Evolutionary conservation across 441 rosid genomes (phyloP).

Genomic region (Pelargonium myrrhifolium): DNA sequence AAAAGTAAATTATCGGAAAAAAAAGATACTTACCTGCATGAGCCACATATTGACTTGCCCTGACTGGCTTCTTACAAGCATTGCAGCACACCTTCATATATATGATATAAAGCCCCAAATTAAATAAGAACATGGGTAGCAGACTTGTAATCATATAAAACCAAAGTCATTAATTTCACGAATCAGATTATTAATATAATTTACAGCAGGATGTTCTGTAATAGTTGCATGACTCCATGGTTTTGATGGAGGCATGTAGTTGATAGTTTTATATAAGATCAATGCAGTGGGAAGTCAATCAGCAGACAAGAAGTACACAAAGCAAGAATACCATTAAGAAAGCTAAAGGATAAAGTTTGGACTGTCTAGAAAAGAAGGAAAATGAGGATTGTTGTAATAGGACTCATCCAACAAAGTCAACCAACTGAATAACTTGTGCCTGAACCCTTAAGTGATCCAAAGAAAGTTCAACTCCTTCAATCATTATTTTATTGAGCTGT

Average conservation of each 20-base stretch:
- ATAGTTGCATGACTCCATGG: too few species aligned
- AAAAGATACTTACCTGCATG: slow-evolving; percentile 49
- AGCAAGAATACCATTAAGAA: not conserved
- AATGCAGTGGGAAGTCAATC: not conserved
- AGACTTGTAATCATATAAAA: slow-evolving; percentile 1
- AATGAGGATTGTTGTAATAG: not conserved
- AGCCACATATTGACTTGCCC: slow-evolving; percentile 53
- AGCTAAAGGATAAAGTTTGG: not conserved
- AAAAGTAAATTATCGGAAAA: too few species aligned
- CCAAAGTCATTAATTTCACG: not conserved
- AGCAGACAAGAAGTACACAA: not conserved
- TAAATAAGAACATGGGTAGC: slow-evolving; percentile 10
- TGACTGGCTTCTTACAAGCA: slow-evolving; percentile 60
- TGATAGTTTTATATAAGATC: not conserved
- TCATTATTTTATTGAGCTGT: not conserved
- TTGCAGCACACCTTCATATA: slow-evolving; percentile 55
- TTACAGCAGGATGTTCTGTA: not conserved
- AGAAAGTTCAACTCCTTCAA: not conserved
- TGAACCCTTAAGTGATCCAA: not conserved
- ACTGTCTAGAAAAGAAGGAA: not conserved
- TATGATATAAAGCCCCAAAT: slow-evolving; percentile 15
- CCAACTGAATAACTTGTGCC: not conserved
- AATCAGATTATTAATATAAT: not conserved
- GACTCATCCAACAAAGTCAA: not conserved
- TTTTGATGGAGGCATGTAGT: too few species aligned